Conservation (phyloP, 352 stramenopile genomes). For the Pseudoperonospora humuli region DNA sequence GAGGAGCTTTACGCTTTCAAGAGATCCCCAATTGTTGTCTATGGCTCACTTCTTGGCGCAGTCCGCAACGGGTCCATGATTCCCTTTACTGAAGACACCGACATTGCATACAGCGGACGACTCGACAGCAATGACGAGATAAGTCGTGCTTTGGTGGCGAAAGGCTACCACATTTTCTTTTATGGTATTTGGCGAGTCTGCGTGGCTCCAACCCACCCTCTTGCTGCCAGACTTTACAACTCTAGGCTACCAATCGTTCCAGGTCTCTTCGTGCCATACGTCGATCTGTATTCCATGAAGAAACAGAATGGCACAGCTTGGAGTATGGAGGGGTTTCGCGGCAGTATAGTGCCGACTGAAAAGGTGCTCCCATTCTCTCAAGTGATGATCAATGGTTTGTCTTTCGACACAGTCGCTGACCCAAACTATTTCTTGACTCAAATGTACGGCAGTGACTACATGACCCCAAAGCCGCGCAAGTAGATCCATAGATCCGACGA, state of each 20-base stretch:
- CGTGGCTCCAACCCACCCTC: slow-evolving; percentile 31
- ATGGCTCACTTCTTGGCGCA: slow-evolving; percentile 40
- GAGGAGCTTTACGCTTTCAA: slow-evolving; percentile 24
- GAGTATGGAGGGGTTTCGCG: too few relatives aligned
- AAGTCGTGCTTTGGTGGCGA: slow-evolving; percentile 13
- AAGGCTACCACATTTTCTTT: slow-evolving; percentile 48
- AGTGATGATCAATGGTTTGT: slow-evolving; percentile 26
- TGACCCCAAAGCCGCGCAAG: slow-evolving; percentile 20
- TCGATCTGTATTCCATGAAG: slow-evolving; percentile 31
- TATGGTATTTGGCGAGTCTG: slow-evolving; percentile 32
- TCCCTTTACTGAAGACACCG: slow-evolving; percentile 45
- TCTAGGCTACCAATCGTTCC: slow-evolving; percentile 1
- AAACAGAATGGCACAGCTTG: too few relatives aligned
- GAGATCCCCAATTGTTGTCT: slow-evolving; percentile 28
- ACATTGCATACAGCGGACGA: slow-evolving; percentile 30
- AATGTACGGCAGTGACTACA: slow-evolving; percentile 28
- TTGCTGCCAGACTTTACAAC: slow-evolving; percentile 31
- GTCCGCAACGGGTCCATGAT: slow-evolving; percentile 41
- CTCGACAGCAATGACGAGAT: slow-evolving; percentile 7
- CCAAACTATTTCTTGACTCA: slow-evolving; percentile 24
- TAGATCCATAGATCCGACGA: too few relatives aligned
- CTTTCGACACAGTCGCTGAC: slow-evolving; percentile 30
- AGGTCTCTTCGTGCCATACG: slow-evolving; percentile 22
- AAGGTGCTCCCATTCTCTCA: slow-evolving; percentile 20
- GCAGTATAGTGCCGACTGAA: slow-evolving; percentile 2